These are phyloP conservation scores for Penicillium polonicum DNA, from an alignment of 2,329 filamentous ascomycete genomes.

Conservation along the genomic window DNA sequence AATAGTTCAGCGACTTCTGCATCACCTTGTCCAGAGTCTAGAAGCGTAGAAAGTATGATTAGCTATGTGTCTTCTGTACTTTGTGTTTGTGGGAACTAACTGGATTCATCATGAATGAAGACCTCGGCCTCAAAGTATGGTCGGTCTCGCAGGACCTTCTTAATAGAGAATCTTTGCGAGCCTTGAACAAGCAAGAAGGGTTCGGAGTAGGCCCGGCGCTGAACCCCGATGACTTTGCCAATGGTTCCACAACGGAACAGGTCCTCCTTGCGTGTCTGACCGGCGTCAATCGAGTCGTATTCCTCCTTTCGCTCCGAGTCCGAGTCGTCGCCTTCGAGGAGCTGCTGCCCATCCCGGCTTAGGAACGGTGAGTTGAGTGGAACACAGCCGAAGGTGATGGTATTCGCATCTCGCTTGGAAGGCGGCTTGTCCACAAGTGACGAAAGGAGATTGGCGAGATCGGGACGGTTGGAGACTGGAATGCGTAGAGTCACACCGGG, in stretches of 20 bases:
- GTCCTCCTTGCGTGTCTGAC: slow-evolving; percentile 65
- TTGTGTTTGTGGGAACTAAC: slow-evolving; percentile 44
- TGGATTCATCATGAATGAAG: slow-evolving; percentile 66
- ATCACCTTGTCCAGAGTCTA: slow-evolving; percentile 53
- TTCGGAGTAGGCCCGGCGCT: slow-evolving; percentile 71
- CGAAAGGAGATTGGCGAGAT: slow-evolving; percentile 84
- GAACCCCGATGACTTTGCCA: slow-evolving; percentile 74
- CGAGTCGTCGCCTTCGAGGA: slow-evolving; percentile 65
- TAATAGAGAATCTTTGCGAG: slow-evolving; percentile 70
- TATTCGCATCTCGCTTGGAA: slow-evolving; percentile 59
- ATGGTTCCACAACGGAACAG: slow-evolving; percentile 81
- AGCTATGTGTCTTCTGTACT: not conserved
- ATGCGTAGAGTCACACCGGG: slow-evolving; percentile 84
- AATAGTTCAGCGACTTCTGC: slow-evolving; percentile 70
- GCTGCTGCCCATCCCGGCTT: slow-evolving; percentile 69
- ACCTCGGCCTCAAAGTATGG: slow-evolving; percentile 86
- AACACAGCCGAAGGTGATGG: slow-evolving; percentile 81
- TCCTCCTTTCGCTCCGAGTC: slow-evolving; percentile 47
- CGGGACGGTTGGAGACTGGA: slow-evolving; percentile 76
- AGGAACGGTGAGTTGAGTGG: slow-evolving; percentile 76
- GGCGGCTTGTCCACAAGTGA: slow-evolving; percentile 77
- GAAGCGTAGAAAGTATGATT: not conserved
- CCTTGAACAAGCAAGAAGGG: slow-evolving; percentile 86
- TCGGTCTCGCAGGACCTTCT: slow-evolving; percentile 71
- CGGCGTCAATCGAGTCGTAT: slow-evolving; percentile 55